Conservation (phyloP, 2,329 filamentous ascomycete genomes). For the Thielaviopsis euricoi region DNA sequence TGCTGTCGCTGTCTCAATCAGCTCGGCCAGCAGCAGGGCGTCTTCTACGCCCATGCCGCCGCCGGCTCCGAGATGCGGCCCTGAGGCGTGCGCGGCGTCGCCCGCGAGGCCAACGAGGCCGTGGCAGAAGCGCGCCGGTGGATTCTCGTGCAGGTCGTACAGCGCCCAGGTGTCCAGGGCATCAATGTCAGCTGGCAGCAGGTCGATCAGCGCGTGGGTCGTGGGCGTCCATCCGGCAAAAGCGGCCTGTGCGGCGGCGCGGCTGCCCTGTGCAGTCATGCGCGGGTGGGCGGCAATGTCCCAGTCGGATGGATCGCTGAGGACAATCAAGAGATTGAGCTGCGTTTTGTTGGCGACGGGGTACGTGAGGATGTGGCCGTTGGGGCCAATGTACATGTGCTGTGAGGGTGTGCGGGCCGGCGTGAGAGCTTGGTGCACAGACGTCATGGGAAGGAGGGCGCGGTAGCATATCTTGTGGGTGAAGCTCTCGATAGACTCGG, state of each 20-base stretch:
- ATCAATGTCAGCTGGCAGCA: conserved; percentile 25
- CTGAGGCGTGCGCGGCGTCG: conserved; percentile 16
- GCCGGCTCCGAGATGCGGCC: conserved; percentile 16
- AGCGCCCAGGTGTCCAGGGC: conserved; percentile 21
- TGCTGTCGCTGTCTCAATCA: not conserved
- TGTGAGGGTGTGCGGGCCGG: conserved; percentile 29
- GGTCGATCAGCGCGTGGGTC: conserved; percentile 21
- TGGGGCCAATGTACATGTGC: conserved; percentile 39
- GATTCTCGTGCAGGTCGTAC: conserved; percentile 12
- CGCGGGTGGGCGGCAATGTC: conserved; percentile 11
- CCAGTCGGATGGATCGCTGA: conserved; percentile 25
- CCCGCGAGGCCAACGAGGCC: conserved; percentile 14
- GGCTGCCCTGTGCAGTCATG: not conserved
- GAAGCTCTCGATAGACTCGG: conserved; percentile 28
- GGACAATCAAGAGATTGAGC: conserved; percentile 39
- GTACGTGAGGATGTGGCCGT: conserved; percentile 43
- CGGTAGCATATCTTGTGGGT: conserved; percentile 45
- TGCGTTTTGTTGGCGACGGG: conserved; percentile 38
- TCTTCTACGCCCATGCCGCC: conserved; percentile 18
- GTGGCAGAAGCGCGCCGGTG: conserved; percentile 9
- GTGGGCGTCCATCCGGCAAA: conserved; percentile 7
- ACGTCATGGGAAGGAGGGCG: conserved; percentile 41
- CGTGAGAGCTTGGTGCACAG: conserved; percentile 31
- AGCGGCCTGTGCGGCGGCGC: not conserved
- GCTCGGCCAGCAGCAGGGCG: conserved; percentile 8